Conservation (phyloP, 2,329 filamentous ascomycete genomes). For the Sporothrix pseudoabietina region DNA sequence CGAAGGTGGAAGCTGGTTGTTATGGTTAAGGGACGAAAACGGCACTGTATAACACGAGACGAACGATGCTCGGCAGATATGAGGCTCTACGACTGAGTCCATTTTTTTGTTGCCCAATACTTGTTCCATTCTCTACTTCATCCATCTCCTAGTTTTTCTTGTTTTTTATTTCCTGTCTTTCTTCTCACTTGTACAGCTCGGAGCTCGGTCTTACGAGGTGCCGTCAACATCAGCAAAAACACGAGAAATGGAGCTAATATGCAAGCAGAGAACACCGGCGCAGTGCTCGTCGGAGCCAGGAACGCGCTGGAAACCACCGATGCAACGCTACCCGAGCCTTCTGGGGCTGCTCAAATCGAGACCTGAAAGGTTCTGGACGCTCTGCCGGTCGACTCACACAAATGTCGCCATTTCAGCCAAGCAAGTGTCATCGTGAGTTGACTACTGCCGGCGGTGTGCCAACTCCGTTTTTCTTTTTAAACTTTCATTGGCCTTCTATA, state of each 20-base stretch:
- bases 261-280: background rate
- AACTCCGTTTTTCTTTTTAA: background rate
- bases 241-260: background rate
- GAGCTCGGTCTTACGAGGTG: background rate
- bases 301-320: background rate
- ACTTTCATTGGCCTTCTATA: background rate
- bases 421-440: background rate
- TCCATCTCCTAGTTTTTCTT: background rate
- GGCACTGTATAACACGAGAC: background rate
- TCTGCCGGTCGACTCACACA: background rate
- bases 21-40: background rate
- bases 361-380: background rate
- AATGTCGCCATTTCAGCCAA: slow-evolving; percentile 22
- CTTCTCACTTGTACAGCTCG: background rate
- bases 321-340: background rate
- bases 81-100: background rate
- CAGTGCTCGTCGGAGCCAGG: background rate
- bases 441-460: background rate
- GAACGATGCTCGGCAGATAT: background rate
- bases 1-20: background rate
- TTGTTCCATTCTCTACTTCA: background rate
- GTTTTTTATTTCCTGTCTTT: background rate
- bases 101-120: background rate
- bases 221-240: background rate
- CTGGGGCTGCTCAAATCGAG: background rate